A percentile compares a stretch with the other conserved stretches of the same genome.
These are phyloP conservation scores for Solanum raphanifolium DNA, from an alignment of 257 asterid species.

Conservation along the genomic window DNA sequence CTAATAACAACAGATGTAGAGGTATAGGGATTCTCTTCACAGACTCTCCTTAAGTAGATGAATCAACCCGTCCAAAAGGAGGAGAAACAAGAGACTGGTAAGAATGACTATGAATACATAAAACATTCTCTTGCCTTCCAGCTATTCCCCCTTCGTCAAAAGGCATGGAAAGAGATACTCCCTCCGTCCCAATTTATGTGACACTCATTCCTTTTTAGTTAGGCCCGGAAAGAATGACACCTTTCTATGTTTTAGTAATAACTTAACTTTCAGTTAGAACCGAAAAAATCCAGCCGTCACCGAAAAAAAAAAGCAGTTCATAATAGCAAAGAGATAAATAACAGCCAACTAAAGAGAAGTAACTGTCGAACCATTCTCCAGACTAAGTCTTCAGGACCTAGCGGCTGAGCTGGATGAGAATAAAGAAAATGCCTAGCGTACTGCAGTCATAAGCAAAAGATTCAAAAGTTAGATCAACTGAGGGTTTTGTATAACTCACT, in stretches of 20 bases:
- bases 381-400: slow-evolving; percentile 91
- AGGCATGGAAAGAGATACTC: not conserved
- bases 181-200: not conserved
- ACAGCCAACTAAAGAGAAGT: slow-evolving; percentile 5
- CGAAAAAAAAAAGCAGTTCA: not conserved
- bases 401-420: slow-evolving; percentile 87
- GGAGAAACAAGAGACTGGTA: not conserved
- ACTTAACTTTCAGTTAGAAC: not conserved
- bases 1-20: not conserved
- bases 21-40: not conserved
- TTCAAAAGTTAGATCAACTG: not conserved
- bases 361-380: slow-evolving; percentile 85
- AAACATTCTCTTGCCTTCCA: not conserved
- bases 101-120: not conserved
- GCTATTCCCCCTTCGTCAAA: not conserved
- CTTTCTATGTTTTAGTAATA: not conserved
- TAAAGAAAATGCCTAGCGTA: slow-evolving; percentile 71
- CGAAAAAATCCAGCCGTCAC: not conserved
- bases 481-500: not conserved
- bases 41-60: not conserved
- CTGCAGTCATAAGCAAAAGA: slow-evolving; percentile 35
- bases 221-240: not conserved
- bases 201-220: not conserved
- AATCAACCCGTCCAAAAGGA: not conserved
- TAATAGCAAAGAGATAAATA: not conserved